Conservation (phyloP, 2,329 filamentous ascomycete species). For the Aspergillus sclerotialis region DNA sequence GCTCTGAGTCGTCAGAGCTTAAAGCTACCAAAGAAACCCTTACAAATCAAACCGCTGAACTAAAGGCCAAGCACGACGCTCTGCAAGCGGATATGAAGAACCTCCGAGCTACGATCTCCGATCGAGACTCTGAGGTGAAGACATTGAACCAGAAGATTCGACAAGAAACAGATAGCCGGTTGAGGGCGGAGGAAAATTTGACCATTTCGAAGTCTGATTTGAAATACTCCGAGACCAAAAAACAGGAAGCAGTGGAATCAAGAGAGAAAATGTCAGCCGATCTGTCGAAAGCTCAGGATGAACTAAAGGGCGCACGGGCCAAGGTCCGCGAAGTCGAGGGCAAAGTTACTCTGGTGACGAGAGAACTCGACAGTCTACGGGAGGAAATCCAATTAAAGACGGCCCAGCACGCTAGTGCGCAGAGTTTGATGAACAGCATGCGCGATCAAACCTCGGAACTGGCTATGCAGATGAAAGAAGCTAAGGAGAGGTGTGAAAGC, state of each 20-base stretch:
- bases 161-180: conserved; percentile 63
- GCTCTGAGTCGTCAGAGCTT: conserved; percentile 68
- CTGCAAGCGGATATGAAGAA: conserved; percentile 65
- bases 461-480: conserved; percentile 84
- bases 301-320: conserved; percentile 50
- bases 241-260: conserved; percentile 66
- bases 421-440: conserved; percentile 84
- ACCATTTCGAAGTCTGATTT: conserved; percentile 68
- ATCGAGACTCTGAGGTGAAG: conserved; percentile 73
- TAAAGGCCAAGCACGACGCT: conserved; percentile 73
- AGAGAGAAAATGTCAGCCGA: conserved; percentile 67
- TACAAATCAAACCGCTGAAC: conserved; percentile 52
- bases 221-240: conserved; percentile 69
- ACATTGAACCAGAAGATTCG: conserved; percentile 70
- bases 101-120: conserved; percentile 62
- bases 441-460: conserved; percentile 86
- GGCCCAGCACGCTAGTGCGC: conserved; percentile 76
- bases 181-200: conserved; percentile 72
- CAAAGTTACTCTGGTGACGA: conserved; percentile 59
- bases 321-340: conserved; percentile 68
- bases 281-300: conserved; percentile 64
- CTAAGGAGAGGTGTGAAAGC: conserved; percentile 71
- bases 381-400: conserved; percentile 80
- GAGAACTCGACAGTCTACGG: conserved; percentile 60
- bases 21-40: conserved; percentile 72